Percentiles rank a stretch among this genome's conserved stretches.
Evolutionary conservation across 148 eudicot genomes (phyloP).

Genomic region (Silene conica): DNA sequence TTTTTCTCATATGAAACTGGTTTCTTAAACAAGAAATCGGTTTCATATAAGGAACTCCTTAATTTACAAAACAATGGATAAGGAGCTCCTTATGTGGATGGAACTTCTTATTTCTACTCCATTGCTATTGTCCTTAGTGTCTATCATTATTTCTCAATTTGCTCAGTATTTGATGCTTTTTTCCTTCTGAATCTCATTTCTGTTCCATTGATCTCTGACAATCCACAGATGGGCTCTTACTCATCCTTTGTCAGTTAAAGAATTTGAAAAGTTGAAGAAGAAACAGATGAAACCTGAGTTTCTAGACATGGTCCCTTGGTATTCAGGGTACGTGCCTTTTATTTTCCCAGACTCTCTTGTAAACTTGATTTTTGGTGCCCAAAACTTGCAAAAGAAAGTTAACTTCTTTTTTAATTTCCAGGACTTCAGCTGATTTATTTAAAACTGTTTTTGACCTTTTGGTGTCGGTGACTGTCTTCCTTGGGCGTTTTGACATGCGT

Average conservation of each 20-base stretch:
- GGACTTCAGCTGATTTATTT: constrained; percentile 98
- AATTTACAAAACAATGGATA: too few species aligned
- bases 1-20: too few species aligned
- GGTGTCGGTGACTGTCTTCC: constrained; percentile 92
- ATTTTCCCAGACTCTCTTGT: neutral
- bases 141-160: neutral
- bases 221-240: constrained; percentile 97
- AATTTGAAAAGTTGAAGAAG: constrained; percentile 64
- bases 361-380: neutral
- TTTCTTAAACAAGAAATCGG: too few species aligned
- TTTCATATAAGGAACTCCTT: too few species aligned
- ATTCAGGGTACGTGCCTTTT: constrained; percentile 72
- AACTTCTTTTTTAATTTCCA: constrained; percentile 32
- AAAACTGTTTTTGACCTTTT: constrained; percentile 96
- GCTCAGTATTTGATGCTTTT: neutral
- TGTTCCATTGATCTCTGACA: constrained; percentile 20
- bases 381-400: neutral
- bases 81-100: too few species aligned
- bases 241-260: constrained; percentile 77
- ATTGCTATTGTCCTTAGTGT: too few species aligned
- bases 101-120: too few species aligned
- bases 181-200: constrained; percentile 8
- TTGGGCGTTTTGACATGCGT: constrained; percentile 99
- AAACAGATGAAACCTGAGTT: constrained; percentile 82
- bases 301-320: constrained; percentile 99